A percentile compares a stretch with the other conserved stretches of the same genome.
These are phyloP conservation scores for Breviolum minutum DNA, from an alignment of 73 alveolate genomes.

Conservation along the genomic window DNA sequence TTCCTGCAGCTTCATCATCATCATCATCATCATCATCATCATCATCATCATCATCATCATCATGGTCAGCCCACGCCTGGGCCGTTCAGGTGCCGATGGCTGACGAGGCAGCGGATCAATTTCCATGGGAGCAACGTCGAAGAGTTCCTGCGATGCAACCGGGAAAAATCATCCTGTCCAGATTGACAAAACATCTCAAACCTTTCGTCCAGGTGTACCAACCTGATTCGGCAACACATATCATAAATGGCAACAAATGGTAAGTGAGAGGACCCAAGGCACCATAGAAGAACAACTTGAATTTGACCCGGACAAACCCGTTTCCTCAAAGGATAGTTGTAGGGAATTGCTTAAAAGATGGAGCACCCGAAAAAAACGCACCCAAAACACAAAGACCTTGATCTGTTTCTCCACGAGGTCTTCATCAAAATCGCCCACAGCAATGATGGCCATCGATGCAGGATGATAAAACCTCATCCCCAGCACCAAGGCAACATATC, in stretches of 20 bases:
- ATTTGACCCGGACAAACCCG: neutral
- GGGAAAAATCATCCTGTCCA: neutral
- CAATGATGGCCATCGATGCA: constrained; percentile 78
- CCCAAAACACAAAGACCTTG: neutral
- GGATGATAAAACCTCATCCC: constrained; percentile 64
- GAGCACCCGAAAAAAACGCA: neutral
- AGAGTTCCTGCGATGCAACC: neutral
- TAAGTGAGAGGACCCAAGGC: neutral
- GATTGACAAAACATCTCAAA: neutral
- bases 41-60: too few relatives aligned
- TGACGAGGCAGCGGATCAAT: constrained; percentile 63
- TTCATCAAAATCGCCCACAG: constrained; percentile 78
- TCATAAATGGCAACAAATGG: neutral
- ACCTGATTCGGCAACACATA: neutral
- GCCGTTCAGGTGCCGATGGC: constrained; percentile 28
- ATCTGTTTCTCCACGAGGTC: neutral
- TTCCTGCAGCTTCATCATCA: too few relatives aligned
- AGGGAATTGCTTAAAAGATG: neutral
- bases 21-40: too few relatives aligned
- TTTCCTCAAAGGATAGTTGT: too few relatives aligned
- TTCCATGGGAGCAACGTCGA: neutral
- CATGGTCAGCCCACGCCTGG: neutral
- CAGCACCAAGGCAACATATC: neutral
- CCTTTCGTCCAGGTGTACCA: neutral
- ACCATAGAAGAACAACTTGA: neutral